phyloP scores from a whole-genome alignment of 2,329 filamentous ascomycete genomes.

The Daldinia eschscholtzii region DNA sequence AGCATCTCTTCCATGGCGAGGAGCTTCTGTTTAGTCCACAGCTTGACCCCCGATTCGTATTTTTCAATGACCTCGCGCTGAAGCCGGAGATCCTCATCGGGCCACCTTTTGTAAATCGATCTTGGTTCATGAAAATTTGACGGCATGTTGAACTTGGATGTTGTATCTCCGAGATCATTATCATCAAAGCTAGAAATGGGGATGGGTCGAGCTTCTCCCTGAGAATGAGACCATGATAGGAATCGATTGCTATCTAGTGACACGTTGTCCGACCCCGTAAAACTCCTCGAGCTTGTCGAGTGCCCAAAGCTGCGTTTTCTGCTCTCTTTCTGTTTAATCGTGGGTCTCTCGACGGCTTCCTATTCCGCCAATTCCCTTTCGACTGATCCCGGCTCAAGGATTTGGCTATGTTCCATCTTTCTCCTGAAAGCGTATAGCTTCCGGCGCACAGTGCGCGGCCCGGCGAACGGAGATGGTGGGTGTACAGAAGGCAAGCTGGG shows the following conservation, averaged over 20 bases:
- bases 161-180: background rate
- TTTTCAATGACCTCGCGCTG: constrained; percentile 37
- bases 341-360: background rate
- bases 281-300: background rate
- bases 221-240: too few species aligned
- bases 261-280: background rate
- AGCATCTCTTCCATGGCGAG: constrained; percentile 21
- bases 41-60: constrained; percentile 24
- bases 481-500: background rate
- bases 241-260: too few species aligned
- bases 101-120: constrained; percentile 14
- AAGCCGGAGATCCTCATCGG: constrained; percentile 26
- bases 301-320: background rate
- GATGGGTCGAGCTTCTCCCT: too few species aligned
- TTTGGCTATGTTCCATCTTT: background rate
- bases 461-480: background rate
- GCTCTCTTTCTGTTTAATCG: background rate
- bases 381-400: background rate
- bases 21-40: constrained; percentile 35
- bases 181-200: too few species aligned
- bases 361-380: background rate
- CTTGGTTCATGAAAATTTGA: background rate
- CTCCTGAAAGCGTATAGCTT: background rate
- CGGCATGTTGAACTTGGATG: background rate
- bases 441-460: background rate